Evolutionary conservation across 768 basidiomycete genomes (phyloP).

Genomic region (Rubroboletus pulcherrimus): DNA sequence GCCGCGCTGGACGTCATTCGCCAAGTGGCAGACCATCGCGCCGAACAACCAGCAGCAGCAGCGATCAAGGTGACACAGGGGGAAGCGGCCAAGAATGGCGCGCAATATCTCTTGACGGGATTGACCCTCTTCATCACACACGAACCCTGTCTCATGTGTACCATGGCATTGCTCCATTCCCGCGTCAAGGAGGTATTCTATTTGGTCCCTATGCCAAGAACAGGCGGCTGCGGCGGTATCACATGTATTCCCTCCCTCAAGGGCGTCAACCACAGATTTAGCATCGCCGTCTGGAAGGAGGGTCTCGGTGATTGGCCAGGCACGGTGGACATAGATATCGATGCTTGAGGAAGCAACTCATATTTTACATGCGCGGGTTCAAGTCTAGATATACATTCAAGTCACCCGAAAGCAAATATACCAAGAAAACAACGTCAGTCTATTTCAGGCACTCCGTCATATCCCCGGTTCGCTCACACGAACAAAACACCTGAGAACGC

Average conservation of each 20-base stretch:
- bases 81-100: conserved; percentile 48
- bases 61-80: not conserved
- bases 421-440: not conserved
- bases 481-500: not conserved
- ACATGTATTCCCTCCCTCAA: conserved; percentile 75
- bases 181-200: conserved; percentile 87
- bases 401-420: not conserved
- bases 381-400: not conserved
- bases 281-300: conserved; percentile 63
- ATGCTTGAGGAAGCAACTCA: conserved; percentile 22
- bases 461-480: not conserved
- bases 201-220: conserved; percentile 65
- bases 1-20: conserved; percentile 76
- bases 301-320: conserved; percentile 4
- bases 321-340: conserved; percentile 23
- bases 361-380: not conserved
- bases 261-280: conserved; percentile 87
- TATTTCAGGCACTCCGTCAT: conserved; percentile 1
- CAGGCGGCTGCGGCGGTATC: conserved; percentile 82
- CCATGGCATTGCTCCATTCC: conserved; percentile 93
- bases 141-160: conserved; percentile 97
- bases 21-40: conserved; percentile 55
- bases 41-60: conserved; percentile 14
- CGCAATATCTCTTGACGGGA: conserved; percentile 85
- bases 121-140: conserved; percentile 86